Base-by-base conservation (phyloP, 495 filamentous ascomycete genomes). In the Aspergillus homomorphus region DNA sequence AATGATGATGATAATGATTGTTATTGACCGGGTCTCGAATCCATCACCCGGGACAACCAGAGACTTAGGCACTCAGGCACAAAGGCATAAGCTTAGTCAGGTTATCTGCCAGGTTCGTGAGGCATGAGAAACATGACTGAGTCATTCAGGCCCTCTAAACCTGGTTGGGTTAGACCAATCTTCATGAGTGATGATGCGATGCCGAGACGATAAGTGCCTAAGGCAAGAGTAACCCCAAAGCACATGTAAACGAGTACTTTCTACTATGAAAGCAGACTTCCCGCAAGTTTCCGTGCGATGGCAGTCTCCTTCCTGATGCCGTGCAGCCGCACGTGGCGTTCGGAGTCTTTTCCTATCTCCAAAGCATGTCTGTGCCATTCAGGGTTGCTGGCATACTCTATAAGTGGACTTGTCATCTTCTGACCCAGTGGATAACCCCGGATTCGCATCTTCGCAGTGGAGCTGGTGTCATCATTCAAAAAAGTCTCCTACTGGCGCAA, bases 291-390 rank as follows among this genome's bases (percentile, higher is more conserved):
- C 26, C 26, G 26, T 28, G 26, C 9, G 9, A 28, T 28, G 9
- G 26, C 26, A 28, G 26, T 28, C 3, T 38, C 2, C 33, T 38
- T 38, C 33, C 4, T 38, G 2, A 7, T 38, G 33, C 2, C 33
- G 12, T 51, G 4, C 48, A 51, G 48, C 22, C 21, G 21, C 48
- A 51, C 48, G 48, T 51, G 48, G 48, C 22, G 18, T 19, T 30
- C 30, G 23, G 46, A 20, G n/a, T 12, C 26, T 28, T 28, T 9
- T 28, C 9, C 26, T 10, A 12, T 28, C 26, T 28, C 9, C 26
- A 38, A 12, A 14, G 10, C 8, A 38, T 38, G 12, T 38, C 26
- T 28, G 26, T 28, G 15, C 33, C 5, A 38, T 38, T 12, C 33
- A 10, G 33, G 33, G 15, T 38, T 38, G 33, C 33, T 14, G 8